A percentile compares a stretch with the other conserved stretches of the same genome.
phyloP scores from a whole-genome alignment of 2,329 filamentous ascomycete species.

The Trichoderma afroharzianum region DNA sequence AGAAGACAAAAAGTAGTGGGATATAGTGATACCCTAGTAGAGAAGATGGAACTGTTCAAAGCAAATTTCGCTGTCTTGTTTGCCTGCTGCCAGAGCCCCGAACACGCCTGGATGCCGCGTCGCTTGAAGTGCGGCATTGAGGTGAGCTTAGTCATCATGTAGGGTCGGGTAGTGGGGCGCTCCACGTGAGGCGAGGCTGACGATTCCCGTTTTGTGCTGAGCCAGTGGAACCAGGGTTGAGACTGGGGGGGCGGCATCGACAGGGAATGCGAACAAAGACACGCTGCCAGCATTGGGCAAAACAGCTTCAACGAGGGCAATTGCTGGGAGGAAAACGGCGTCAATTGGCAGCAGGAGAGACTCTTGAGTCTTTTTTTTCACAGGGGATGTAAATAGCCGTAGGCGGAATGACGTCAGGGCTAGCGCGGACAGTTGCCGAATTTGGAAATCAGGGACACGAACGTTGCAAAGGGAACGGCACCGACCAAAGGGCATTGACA shows the following conservation, averaged over 20 bases:
- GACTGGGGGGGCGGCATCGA: neutral
- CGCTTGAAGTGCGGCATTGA: slow-evolving; percentile 5
- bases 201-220: slow-evolving; percentile 12
- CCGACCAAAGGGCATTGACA: neutral
- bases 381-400: neutral
- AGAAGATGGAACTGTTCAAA: neutral
- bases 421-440: slow-evolving; percentile 7
- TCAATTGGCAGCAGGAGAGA: neutral
- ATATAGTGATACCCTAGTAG: slow-evolving; percentile 23
- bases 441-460: slow-evolving; percentile 7
- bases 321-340: neutral
- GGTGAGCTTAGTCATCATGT: slow-evolving; percentile 25
- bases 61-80: neutral
- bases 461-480: neutral
- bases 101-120: neutral
- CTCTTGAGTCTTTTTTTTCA: neutral
- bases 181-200: slow-evolving; percentile 33
- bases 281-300: neutral
- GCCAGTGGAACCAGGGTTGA: neutral
- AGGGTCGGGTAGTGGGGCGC: slow-evolving; percentile 24
- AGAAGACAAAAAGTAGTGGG: neutral
- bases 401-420: slow-evolving; percentile 15
- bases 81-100: neutral
- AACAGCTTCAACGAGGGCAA: neutral
- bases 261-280: neutral